Conservation (phyloP, 2,329 filamentous ascomycete species). For the Colletotrichum paranaense region DNA sequence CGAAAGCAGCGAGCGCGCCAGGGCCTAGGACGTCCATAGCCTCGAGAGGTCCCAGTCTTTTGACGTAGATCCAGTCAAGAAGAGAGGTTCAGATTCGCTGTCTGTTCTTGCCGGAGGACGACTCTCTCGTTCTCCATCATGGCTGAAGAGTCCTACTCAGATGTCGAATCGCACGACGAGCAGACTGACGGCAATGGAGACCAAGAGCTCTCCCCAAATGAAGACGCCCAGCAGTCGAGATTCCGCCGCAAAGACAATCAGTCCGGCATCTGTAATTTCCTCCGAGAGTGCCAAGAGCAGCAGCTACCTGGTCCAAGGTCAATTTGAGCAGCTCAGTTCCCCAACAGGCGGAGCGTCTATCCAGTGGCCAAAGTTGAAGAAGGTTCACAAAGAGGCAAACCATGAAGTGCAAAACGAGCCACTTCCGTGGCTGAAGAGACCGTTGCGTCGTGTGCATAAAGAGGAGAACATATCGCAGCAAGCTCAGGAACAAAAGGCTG, state of each 20-base stretch:
- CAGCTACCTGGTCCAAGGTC: background rate
- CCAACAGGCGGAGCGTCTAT: background rate
- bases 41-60: slow-evolving; percentile 20
- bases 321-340: background rate
- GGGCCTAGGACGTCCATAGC: background rate
- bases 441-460: slow-evolving; percentile 28
- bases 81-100: background rate
- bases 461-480: slow-evolving; percentile 26
- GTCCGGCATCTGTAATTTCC: background rate
- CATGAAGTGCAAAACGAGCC: background rate
- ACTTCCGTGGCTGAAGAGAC: slow-evolving; percentile 23
- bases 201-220: slow-evolving; percentile 7
- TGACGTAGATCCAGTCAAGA: slow-evolving; percentile 27
- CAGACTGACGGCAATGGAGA: background rate
- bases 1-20: background rate
- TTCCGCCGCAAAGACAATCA: background rate
- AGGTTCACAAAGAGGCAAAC: slow-evolving; percentile 10
- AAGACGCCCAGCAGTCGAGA: background rate
- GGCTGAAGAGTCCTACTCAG: background rate
- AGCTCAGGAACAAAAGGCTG: background rate
- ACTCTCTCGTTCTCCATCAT: slow-evolving; percentile 15
- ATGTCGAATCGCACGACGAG: background rate
- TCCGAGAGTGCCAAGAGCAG: background rate
- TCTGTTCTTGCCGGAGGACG: background rate
- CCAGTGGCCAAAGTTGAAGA: slow-evolving; percentile 33